A percentile compares a stretch with the other conserved stretches of the same genome.
These are phyloP conservation scores for Stenogyne calaminthoides DNA, from an alignment of 305 asterid genomes.

Conservation along the genomic window DNA sequence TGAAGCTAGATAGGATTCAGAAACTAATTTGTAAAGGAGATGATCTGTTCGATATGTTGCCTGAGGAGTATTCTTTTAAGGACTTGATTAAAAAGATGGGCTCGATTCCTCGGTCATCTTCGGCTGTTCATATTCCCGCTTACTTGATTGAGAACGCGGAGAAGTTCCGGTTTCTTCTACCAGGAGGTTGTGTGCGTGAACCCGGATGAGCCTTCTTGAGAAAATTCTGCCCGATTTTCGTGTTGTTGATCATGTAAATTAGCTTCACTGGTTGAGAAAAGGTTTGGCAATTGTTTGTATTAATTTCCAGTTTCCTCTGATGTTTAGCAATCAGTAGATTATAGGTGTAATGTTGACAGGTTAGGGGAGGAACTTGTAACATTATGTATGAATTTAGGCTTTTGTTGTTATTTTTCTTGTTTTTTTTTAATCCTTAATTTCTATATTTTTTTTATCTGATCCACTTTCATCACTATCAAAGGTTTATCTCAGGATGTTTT, in stretches of 20 bases:
- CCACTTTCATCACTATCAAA: too few relatives aligned
- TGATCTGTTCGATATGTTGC: background rate
- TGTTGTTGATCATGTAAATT: background rate
- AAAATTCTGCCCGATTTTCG: background rate
- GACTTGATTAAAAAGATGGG: conserved; percentile 5
- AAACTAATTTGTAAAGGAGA: background rate
- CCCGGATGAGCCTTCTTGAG: background rate
- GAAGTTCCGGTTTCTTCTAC: conserved; percentile 8
- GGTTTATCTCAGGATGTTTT: too few relatives aligned
- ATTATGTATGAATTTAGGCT: background rate
- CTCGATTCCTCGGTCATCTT: background rate
- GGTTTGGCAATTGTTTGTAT: background rate
- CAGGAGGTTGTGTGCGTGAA: background rate
- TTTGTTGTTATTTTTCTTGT: too few relatives aligned
- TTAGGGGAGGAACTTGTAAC: background rate
- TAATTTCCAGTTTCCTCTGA: background rate
- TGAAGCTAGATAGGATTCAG: background rate
- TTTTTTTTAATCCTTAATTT: too few relatives aligned
- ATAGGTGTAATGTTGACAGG: background rate
- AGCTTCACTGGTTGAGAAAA: background rate
- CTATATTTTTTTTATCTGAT: too few relatives aligned
- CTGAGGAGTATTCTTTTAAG: conserved; percentile 5
- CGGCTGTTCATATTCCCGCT: background rate
- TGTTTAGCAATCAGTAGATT: background rate
- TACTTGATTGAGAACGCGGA: background rate